Evolutionary conservation across 352 stramenopile genomes (phyloP), one percentile per base, ranked within the genome.

Genomic region (Globisporangium yorkense): DNA sequence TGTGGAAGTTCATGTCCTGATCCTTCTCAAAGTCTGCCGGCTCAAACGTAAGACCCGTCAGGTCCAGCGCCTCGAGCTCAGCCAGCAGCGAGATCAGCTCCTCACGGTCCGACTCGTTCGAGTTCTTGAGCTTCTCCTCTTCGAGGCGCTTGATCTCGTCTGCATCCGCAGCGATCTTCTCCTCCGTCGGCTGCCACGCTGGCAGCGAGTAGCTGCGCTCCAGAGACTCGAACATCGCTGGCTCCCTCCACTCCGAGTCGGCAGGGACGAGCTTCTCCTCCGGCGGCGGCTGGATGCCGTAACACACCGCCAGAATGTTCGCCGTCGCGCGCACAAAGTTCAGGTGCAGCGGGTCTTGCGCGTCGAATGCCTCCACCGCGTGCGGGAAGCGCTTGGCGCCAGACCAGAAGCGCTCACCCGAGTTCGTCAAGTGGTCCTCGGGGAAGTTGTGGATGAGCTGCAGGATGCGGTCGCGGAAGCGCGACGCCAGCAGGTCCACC

Each of bases 1-100:
- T 99, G 72, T 97, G 84, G 64, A 94, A 94, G 65, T 94, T 96
- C 63, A 98, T 72, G 60, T 95, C 80, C 65, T 99, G 92, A 71
- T 99, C 97, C 72, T 99, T 99, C 69, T 99, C 96, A 76, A 99
- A 99, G 57, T 96, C 89, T 10, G 84, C 84, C 5, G 84, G 78
- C 51, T 91, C 84, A 31, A 92, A 91, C 13, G 70, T 70, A 20
- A 89, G 55, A 31, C 75, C 77, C 20, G 55, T 71, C 9, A 91
- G 51, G 16, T 90, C 72, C 61, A 90, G 52, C 9, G 51, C 57
- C 58, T 84, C 76, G 2, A 94, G 75, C 49, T 92, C 81, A 13
- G 88, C 61, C 48, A 96, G 59, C 27, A 94, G 45, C 37, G 77
- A 64, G 27, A 82, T 60, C 2, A 98, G 77, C 39, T 89, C 75